A percentile compares a stretch with the other conserved stretches of the same genome.
Evolutionary conservation across 495 filamentous ascomycete species (phyloP).

Genomic region (Pseudoneurospora amorphoporcata): DNA sequence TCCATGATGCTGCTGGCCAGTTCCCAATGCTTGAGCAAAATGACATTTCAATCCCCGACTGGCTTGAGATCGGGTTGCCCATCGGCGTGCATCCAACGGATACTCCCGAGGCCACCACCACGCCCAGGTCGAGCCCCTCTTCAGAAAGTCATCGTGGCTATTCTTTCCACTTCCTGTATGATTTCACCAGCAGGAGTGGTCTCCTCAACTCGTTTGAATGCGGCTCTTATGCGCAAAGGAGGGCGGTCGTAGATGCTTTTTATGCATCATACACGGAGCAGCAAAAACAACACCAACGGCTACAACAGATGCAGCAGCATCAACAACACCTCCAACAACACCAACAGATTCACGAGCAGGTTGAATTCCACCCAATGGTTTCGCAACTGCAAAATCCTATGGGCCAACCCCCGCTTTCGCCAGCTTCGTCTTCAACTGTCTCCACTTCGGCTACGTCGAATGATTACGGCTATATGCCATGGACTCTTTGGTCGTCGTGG

Average conservation of each 20-base stretch:
- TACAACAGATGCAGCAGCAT: not conserved
- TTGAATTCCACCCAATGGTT: not conserved
- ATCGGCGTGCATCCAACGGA: not conserved
- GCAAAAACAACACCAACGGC: not conserved
- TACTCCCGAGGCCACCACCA: not conserved
- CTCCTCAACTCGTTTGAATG: constrained; percentile 24
- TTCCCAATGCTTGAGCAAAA: constrained; percentile 8
- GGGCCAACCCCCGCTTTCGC: not conserved
- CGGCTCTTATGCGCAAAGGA: constrained; percentile 15
- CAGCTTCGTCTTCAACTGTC: not conserved
- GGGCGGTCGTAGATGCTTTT: constrained; percentile 16
- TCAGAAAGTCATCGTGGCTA: constrained; percentile 11
- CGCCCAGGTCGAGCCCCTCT: not conserved
- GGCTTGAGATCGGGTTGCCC: constrained; percentile 9
- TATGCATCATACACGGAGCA: constrained; percentile 10
- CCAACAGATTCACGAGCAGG: not conserved
- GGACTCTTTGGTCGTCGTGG: constrained; percentile 11
- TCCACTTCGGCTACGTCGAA: not conserved
- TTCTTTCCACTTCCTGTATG: constrained; percentile 17
- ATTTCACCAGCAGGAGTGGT: constrained; percentile 22
- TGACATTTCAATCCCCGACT: constrained; percentile 2
- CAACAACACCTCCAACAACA: not conserved
- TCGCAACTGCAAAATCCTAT: not conserved
- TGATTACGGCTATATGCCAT: not conserved
- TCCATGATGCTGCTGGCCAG: constrained; percentile 13